These are phyloP conservation scores for Pharus latifolius DNA, from an alignment of 176 grass and related monocot genomes.

Conservation along the genomic window DNA sequence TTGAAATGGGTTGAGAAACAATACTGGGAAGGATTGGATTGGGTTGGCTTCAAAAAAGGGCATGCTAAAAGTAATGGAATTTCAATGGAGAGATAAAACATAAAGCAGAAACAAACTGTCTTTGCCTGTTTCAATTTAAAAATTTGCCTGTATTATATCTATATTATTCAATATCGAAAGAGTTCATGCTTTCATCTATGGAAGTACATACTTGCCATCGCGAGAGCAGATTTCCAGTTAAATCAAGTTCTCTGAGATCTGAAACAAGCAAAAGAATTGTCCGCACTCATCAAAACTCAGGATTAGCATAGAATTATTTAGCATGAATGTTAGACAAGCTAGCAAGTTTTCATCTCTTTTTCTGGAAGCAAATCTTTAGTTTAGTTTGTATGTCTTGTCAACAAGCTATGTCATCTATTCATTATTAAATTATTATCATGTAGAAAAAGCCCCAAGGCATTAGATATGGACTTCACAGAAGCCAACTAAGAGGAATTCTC, in stretches of 20 bases:
- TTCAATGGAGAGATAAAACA: neutral
- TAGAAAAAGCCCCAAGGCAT: neutral
- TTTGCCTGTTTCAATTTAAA: neutral
- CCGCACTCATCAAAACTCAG: neutral
- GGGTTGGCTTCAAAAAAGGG: neutral
- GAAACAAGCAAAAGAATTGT: conserved; percentile 29
- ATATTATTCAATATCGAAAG: neutral
- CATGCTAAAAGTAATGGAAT: neutral
- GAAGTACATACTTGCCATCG: conserved; percentile 63
- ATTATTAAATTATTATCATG: neutral
- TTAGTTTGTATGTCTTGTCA: neutral
- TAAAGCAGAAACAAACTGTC: neutral
- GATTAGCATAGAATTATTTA: neutral
- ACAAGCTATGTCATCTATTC: neutral
- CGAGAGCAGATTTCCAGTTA: conserved; percentile 88
- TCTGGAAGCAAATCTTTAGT: neutral
- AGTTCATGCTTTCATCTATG: neutral
- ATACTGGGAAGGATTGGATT: too few relatives aligned
- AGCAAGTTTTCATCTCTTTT: neutral
- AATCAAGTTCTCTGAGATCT: conserved; percentile 86
- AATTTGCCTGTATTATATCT: neutral
- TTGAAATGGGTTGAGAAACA: too few relatives aligned
- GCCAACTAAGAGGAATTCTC: neutral
- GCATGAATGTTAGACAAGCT: neutral
- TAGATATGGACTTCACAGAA: neutral